Conservation (phyloP, 139 green algal genomes). For the Volvox africanus region DNA sequence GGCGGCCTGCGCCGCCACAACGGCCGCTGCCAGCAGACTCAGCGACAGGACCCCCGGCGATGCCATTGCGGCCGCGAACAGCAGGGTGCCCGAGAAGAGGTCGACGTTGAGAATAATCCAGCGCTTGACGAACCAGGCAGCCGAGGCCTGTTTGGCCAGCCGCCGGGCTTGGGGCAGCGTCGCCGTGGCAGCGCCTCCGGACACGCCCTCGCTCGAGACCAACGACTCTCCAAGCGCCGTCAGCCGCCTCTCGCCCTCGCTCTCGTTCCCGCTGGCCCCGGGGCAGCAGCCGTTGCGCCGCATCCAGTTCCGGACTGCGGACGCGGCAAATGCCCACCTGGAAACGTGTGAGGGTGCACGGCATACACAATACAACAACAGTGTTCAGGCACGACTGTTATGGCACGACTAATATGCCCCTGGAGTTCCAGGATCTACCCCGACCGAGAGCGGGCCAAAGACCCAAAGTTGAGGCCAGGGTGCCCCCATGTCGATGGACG, state of each 20-base stretch:
- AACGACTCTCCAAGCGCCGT: neutral
- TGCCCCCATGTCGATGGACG: too few species aligned
- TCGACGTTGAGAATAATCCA: constrained; percentile 48
- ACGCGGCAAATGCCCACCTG: constrained; percentile 28
- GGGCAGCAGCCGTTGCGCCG: neutral
- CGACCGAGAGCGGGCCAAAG: too few species aligned
- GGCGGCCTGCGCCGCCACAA: neutral
- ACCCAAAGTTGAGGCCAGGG: too few species aligned
- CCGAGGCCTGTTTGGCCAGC: neutral
- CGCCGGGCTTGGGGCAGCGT: neutral
- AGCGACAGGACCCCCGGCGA: constrained; percentile 19
- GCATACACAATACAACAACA: too few species aligned
- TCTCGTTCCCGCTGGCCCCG: neutral
- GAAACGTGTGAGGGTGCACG: too few species aligned
- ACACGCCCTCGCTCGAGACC: neutral
- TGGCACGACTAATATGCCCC: too few species aligned
- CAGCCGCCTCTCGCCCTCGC: neutral
- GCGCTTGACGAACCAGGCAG: constrained; percentile 39
- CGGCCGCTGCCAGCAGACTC: neutral
- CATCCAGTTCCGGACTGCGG: constrained; percentile 12
- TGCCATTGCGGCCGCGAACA: constrained; percentile 7
- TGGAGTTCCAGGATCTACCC: too few species aligned
- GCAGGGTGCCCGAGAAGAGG: neutral
- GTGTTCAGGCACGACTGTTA: too few species aligned
- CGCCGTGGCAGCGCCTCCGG: neutral